A percentile compares a stretch with the other conserved stretches of the same genome.
Evolutionary conservation across 495 filamentous ascomycete genomes (phyloP).

Genomic region (Penicillium desertorum): DNA sequence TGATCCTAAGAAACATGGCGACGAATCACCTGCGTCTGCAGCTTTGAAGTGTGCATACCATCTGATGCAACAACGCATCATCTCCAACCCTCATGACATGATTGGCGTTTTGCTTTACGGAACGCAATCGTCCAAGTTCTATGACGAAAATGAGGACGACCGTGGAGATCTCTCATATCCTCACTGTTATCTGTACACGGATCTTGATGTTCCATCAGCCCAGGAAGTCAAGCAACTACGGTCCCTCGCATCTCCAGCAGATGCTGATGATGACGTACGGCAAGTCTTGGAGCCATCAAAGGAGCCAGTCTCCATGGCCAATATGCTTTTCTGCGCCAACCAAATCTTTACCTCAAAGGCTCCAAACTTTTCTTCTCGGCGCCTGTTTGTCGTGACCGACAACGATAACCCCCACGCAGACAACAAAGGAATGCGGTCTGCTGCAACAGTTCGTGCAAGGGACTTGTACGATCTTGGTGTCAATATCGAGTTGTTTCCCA

Average conservation of each 20-base stretch:
- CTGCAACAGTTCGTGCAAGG: slow-evolving; percentile 82
- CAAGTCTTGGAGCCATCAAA: slow-evolving; percentile 67
- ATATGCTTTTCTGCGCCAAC: slow-evolving; percentile 91
- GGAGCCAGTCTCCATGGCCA: slow-evolving; percentile 77
- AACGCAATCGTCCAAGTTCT: slow-evolving; percentile 81
- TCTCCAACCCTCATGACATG: slow-evolving; percentile 95
- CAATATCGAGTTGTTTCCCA: slow-evolving; percentile 90
- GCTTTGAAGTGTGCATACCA: slow-evolving; percentile 93
- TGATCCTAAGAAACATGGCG: slow-evolving; percentile 69
- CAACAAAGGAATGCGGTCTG: slow-evolving; percentile 67
- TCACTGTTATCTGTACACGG: slow-evolving; percentile 88
- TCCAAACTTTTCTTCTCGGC: slow-evolving; percentile 86
- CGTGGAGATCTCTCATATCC: slow-evolving; percentile 69
- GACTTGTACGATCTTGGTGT: slow-evolving; percentile 96
- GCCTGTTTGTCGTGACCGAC: slow-evolving; percentile 94
- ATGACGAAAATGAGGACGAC: slow-evolving; percentile 61
- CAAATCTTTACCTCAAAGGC: slow-evolving; percentile 96
- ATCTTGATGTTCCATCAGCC: slow-evolving; percentile 84
- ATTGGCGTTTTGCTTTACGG: slow-evolving; percentile 96
- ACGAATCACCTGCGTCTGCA: slow-evolving; percentile 70
- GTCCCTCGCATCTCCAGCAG: slow-evolving; percentile 64
- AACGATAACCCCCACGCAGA: slow-evolving; percentile 82
- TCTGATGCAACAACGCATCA: slow-evolving; percentile 97
- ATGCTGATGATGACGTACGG: slow-evolving; percentile 64
- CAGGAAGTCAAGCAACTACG: slow-evolving; percentile 80